phyloP scores from a whole-genome alignment of 129 eudicot species.

The Pseudognaphalium luteoalbum region DNA sequence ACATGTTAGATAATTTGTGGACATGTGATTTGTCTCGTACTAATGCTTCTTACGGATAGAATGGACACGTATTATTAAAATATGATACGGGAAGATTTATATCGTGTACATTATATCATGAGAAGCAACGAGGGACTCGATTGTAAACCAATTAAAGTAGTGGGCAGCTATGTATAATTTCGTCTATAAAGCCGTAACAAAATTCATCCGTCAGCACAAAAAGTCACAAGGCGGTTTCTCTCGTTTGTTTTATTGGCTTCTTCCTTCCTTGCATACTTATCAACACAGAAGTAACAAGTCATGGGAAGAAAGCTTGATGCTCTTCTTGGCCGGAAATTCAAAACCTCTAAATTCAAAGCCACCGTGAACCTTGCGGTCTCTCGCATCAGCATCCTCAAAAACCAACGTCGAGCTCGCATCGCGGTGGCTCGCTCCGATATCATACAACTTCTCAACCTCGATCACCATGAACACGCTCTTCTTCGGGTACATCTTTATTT shows the following conservation, averaged over 20 bases:
- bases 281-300: not conserved
- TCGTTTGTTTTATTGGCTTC: slow-evolving; percentile 21
- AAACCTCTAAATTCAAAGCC: slow-evolving; percentile 50
- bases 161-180: not conserved
- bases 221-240: slow-evolving; percentile 18
- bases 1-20: no score
- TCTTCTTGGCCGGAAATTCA: slow-evolving; percentile 63
- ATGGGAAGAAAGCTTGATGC: slow-evolving; percentile 81
- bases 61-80: no score
- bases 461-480: slow-evolving; percentile 78
- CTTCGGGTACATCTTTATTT: slow-evolving; percentile 63
- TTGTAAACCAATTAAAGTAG: not conserved
- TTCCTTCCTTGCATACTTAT: slow-evolving; percentile 22
- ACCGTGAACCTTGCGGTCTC: slow-evolving; percentile 50
- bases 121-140: not conserved
- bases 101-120: no score
- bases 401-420: slow-evolving; percentile 60
- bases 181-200: slow-evolving; percentile 8
- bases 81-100: no score
- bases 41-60: no score
- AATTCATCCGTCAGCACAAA: slow-evolving; percentile 20
- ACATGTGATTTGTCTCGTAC: no score
- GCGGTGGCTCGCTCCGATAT: slow-evolving; percentile 57
- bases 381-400: slow-evolving; percentile 65
- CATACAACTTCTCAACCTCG: slow-evolving; percentile 56